Percentiles rank a stretch among this genome's conserved stretches.
These are phyloP conservation scores for Simplicillium sp. DNA, from an alignment of 2,329 filamentous ascomycete genomes.

Conservation along the genomic window DNA sequence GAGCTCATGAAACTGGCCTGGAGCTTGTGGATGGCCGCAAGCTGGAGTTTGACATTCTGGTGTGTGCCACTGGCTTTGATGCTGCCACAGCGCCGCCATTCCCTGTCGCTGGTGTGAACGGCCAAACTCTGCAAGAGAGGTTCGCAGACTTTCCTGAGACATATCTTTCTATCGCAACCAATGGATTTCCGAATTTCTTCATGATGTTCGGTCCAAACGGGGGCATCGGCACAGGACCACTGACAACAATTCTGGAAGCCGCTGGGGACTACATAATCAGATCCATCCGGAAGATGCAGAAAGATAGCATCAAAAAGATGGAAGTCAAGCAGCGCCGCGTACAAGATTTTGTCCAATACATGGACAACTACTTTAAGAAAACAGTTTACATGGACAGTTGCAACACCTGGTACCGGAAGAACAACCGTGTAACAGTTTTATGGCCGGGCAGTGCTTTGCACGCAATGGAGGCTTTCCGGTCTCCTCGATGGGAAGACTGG, in stretches of 20 bases:
- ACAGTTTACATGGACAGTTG: slow-evolving; percentile 38
- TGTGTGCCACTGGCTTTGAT: slow-evolving; percentile 13
- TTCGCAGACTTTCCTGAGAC: slow-evolving; percentile 28
- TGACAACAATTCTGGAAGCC: slow-evolving; percentile 36
- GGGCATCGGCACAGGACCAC: slow-evolving; percentile 34
- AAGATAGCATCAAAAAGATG: slow-evolving; percentile 16
- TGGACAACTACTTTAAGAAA: slow-evolving; percentile 34
- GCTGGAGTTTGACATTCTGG: not conserved
- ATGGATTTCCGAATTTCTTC: slow-evolving; percentile 39
- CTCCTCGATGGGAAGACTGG: slow-evolving; percentile 35
- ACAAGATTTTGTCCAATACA: slow-evolving; percentile 35
- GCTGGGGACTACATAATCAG: slow-evolving; percentile 22
- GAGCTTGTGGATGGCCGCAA: not conserved
- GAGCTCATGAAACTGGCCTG: slow-evolving; percentile 12
- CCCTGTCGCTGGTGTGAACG: slow-evolving; percentile 26
- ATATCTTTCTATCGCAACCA: slow-evolving; percentile 35
- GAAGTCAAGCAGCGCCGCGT: slow-evolving; percentile 31
- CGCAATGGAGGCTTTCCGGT: slow-evolving; percentile 28
- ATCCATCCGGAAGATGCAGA: slow-evolving; percentile 13
- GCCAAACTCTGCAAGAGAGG: slow-evolving; percentile 23
- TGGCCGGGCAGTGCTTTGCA: slow-evolving; percentile 35
- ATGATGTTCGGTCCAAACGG: slow-evolving; percentile 40
- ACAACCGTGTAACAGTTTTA: slow-evolving; percentile 26
- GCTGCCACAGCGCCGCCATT: slow-evolving; percentile 14
- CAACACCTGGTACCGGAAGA: slow-evolving; percentile 41